These are phyloP conservation scores for Penicillium sp. DNA, from an alignment of 2,329 filamentous ascomycete genomes.

Conservation along the genomic window DNA sequence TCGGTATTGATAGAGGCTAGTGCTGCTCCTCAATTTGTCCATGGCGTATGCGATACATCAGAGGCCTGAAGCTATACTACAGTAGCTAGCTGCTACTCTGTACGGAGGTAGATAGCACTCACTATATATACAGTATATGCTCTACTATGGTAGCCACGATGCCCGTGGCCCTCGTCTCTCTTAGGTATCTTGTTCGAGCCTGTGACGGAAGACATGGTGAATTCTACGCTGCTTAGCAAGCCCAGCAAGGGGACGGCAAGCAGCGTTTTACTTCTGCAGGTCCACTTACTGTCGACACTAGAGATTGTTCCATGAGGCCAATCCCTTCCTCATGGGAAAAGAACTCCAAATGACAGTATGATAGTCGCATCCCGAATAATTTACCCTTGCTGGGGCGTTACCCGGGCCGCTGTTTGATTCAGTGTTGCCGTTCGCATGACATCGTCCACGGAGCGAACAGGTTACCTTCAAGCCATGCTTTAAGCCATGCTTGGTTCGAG, in stretches of 20 bases:
- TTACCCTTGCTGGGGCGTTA: background rate
- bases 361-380: background rate
- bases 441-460: conserved; percentile 20
- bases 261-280: conserved; percentile 14
- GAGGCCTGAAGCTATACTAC: background rate
- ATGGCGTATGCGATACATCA: conserved; percentile 7
- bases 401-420: background rate
- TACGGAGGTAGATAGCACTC: background rate
- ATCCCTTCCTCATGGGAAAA: conserved; percentile 7
- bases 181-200: background rate
- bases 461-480: conserved; percentile 1
- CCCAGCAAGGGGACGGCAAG: conserved; percentile 24
- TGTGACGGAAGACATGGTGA: background rate
- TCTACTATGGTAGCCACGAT: no score
- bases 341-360: background rate
- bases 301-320: conserved; percentile 19
- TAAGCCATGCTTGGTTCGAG: background rate
- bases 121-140: no score
- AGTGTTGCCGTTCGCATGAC: conserved; percentile 20
- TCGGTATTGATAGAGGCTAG: background rate
- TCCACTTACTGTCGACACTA: background rate
- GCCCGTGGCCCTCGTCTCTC: background rate
- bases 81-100: background rate
- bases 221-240: background rate
- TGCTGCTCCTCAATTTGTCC: background rate